Percentiles rank a stretch among this genome's conserved stretches.
phyloP scores from a whole-genome alignment of 805 yeast genomes.

The Cyberlindnera amylophila region DNA sequence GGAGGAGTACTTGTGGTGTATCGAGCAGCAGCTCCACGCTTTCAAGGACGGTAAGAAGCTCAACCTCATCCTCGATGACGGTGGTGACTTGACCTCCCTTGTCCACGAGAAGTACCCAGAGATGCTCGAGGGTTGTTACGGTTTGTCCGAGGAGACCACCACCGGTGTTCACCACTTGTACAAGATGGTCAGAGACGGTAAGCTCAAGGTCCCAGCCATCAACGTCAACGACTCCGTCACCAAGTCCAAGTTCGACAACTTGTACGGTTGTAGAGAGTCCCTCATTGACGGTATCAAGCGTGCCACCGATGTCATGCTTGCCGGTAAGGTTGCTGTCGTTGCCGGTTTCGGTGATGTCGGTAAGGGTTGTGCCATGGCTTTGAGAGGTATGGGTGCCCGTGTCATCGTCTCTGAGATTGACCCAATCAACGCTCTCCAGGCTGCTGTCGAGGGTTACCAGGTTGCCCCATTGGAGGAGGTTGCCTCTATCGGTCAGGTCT shows the following conservation, averaged over 20 bases:
- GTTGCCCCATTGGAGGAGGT: constrained; percentile 94
- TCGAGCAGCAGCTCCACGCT: constrained; percentile 97
- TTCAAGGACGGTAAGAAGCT: constrained; percentile 94
- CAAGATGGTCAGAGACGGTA: constrained; percentile 86
- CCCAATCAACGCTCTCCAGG: constrained; percentile 98
- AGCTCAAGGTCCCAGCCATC: constrained; percentile 97
- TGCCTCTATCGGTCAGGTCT: constrained; percentile 89
- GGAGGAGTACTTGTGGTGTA: constrained; percentile 99
- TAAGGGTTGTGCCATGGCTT: constrained; percentile 99
- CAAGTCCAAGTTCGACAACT: constrained; percentile 98
- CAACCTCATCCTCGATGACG: constrained; percentile 97
- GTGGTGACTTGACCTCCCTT: constrained; percentile 96
- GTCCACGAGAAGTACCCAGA: constrained; percentile 99
- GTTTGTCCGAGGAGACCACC: constrained; percentile 98
- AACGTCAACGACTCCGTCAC: constrained; percentile 98
- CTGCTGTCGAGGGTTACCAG: constrained; percentile 98
- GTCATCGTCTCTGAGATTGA: constrained; percentile 96
- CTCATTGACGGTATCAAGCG: constrained; percentile 98
- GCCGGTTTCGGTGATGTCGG: constrained; percentile 99
- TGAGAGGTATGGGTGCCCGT: constrained; percentile 98
- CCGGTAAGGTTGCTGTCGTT: constrained; percentile 98
- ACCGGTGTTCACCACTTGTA: constrained; percentile 99
- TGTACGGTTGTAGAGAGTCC: constrained; percentile 99
- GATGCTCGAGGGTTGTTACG: constrained; percentile 91
- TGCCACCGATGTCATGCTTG: constrained; percentile 99